Base-by-base conservation (phyloP, 2,329 filamentous ascomycete species). In the Pseudogymnoascus sp. region DNA sequence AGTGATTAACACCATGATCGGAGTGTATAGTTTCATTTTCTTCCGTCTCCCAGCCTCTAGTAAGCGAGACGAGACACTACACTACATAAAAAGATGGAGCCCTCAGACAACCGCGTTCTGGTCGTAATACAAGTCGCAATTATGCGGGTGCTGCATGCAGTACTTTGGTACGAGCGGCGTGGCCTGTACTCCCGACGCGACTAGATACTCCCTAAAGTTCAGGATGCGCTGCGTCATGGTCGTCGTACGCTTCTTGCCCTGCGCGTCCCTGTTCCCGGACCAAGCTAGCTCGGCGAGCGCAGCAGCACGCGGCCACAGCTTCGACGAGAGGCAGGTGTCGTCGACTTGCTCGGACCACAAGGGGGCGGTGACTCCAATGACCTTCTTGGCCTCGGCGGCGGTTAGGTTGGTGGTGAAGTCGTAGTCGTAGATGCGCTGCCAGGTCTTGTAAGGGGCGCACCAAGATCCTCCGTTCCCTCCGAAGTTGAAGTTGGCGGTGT, bases 311-410 rank as follows among this genome's bases (percentile, higher is more conserved):
- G 91, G 90, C 91, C 90, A 94, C 18, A 92, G 76, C 72, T 89
- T 84, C 31, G 76, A 76, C 76, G 93, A 89, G 18, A 95, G 73
- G 71, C 86, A 91, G n/a, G 84, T 76, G 6, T 84, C 76, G 73
- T 96, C 91, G 25, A 86, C 87, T 77, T 84, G 82, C 72, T 95
- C 91, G 66, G 82, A 82, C 91, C 91, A 96, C 62, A 91, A 82
- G 60, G 89, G 88, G n/a, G 87, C 84, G 75, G 93, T 90, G 25
- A 90, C 91, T 44, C 91, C 91, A 12, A 93, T 75, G 3, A 95
- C 86, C 16, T 89, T 82, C 71, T 85, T 79, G 33, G 84, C 83
- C 56, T 84, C 75, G 33, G 85, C 79, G 6, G 75, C 75, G 0
- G 86, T 82, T 8, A 95, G 79, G 59, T 83, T 84, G 5, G 77